Base-by-base conservation (phyloP, 441 rosid genomes). In the Euphorbia schlechtendalii region DNA sequence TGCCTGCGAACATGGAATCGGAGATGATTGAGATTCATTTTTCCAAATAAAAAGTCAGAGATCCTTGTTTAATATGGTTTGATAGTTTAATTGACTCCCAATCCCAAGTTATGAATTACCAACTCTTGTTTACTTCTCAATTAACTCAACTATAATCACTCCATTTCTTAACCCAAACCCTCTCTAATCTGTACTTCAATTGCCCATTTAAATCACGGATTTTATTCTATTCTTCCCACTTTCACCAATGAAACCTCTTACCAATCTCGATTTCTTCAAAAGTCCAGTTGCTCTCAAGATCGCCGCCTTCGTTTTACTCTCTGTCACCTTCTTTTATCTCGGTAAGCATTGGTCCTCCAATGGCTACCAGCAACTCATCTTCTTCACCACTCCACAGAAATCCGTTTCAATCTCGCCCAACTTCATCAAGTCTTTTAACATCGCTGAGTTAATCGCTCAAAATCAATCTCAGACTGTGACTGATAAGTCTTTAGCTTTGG, bases 271-370 rank as follows among this genome's bases (percentile, higher is more conserved):
- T 78, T 71, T 83, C 36, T 65, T 83, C 78, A 84, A 74, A 70
- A 69, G 59, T 69, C 83, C 82, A 11, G 51, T 73, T 5, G 61
- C 71, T 6, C 54, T 91, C 68, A 89, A 85, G 76, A 62, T 86
- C 81, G 59, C 81, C 17, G 80, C 85, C 40, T 73, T 94, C 56
- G 2, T 76, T 46, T 72, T 86, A 68, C 58, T 89, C 70, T 73
- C 94, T 67, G 54, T 81, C 69, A 71, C 30, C 30, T 27, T 88
- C 83, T 94, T 94, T 76, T 92, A 80, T 88, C 54, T 89, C 18
- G 98, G 99, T 21, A 92, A 84, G 73, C 88, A 84, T 77, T 91
- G 90, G 91, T 86, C 96, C 68, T 77, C 73, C 32, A 49, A 69
- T 62, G 85, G 78, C 45, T 76, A 74, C 69, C 83, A 77, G 48